Conservation (phyloP, 108 stramenopile genomes). For the Nannochloropsis gaditana region DNA sequence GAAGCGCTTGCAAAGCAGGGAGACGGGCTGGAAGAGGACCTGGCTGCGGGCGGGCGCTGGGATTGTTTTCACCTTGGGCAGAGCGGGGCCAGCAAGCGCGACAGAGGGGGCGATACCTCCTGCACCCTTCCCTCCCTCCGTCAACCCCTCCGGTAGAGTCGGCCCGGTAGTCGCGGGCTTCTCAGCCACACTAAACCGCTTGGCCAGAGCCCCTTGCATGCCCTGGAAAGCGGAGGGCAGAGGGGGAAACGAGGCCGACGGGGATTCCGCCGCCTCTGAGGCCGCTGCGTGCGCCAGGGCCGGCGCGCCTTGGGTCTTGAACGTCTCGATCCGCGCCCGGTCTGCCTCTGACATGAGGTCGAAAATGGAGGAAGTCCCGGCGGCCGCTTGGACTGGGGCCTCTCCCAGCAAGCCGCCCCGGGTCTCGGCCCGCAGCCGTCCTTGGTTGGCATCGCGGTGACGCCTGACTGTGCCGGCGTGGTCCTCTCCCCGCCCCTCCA, state of each 20-base stretch:
- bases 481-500: not conserved
- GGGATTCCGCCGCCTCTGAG: not conserved
- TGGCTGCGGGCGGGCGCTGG: not conserved
- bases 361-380: not conserved
- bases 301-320: not conserved
- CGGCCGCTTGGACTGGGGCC: not conserved
- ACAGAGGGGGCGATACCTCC: not conserved
- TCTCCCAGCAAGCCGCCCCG: not conserved
- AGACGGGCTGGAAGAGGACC: not conserved
- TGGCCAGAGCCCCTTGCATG: not conserved
- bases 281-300: not conserved
- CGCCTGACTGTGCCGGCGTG: not conserved
- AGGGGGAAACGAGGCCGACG: not conserved
- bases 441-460: not conserved
- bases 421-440: not conserved
- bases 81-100: not conserved
- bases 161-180: not conserved
- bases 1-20: constrained; percentile 8
- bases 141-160: not conserved
- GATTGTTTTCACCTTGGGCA: not conserved
- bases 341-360: not conserved
- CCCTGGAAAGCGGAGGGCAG: not conserved
- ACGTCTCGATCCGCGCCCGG: not conserved
- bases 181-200: constrained; percentile 3
- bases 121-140: not conserved